These are phyloP conservation scores for Annona cherimola DNA, from an alignment of 164 flowering plant genomes.

Conservation along the genomic window DNA sequence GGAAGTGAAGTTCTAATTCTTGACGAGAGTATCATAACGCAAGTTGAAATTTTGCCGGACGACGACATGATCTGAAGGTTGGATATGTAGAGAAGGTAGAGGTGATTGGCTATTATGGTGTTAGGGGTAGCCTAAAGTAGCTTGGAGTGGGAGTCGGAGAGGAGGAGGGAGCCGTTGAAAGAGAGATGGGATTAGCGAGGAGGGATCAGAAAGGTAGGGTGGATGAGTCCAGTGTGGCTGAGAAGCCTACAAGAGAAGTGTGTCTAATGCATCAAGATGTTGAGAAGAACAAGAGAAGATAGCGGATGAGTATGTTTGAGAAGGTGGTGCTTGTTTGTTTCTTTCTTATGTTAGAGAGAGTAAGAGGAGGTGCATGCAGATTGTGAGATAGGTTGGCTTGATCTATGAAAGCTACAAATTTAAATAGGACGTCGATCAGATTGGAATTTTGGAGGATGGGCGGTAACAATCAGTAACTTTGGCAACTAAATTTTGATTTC, in stretches of 20 bases:
- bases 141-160: slow-evolving; percentile 36
- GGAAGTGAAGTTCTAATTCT: slow-evolving; percentile 67
- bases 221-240: slow-evolving; percentile 55
- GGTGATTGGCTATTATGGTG: slow-evolving; percentile 26
- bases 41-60: slow-evolving; percentile 79
- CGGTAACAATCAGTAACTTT: too few relatives aligned
- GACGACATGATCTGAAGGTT: slow-evolving; percentile 45
- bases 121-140: slow-evolving; percentile 59
- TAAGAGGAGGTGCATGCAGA: too few relatives aligned
- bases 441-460: too few relatives aligned
- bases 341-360: too few relatives aligned
- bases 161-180: slow-evolving; percentile 75
- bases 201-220: slow-evolving; percentile 47
- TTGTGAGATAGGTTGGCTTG: too few relatives aligned
- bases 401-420: too few relatives aligned
- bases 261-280: background rate
- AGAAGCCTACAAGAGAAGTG: slow-evolving; percentile 41
- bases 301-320: background rate
- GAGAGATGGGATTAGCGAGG: slow-evolving; percentile 45
- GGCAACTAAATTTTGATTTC: too few relatives aligned
- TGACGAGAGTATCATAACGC: slow-evolving; percentile 68
- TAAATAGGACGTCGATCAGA: too few relatives aligned
- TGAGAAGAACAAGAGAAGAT: background rate
- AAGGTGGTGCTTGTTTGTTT: too few relatives aligned
- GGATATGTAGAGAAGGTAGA: slow-evolving; percentile 46